Conservation (phyloP, 2,329 filamentous ascomycete species). For the Sarocladiaceae sp. region DNA sequence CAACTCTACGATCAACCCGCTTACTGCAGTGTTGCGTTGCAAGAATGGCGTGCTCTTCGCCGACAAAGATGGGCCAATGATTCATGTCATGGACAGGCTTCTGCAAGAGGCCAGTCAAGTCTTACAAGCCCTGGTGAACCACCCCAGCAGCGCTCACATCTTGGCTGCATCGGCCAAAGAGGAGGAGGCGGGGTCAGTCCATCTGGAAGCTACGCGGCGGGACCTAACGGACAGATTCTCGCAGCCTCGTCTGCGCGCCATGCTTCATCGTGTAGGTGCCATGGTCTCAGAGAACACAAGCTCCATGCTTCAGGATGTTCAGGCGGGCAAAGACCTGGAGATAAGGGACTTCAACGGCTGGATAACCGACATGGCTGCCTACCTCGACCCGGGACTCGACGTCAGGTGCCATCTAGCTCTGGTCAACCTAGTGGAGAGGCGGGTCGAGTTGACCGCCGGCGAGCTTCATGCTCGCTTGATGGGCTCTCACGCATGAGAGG, state of each 20-base stretch:
- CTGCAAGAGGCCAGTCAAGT: slow-evolving; percentile 69
- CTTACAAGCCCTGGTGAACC: slow-evolving; percentile 60
- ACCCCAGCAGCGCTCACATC: slow-evolving; percentile 41
- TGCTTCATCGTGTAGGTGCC: slow-evolving; percentile 41
- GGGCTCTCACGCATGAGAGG: neutral
- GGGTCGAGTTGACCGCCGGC: slow-evolving; percentile 23
- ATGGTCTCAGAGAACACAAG: slow-evolving; percentile 49
- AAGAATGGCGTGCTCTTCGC: slow-evolving; percentile 72
- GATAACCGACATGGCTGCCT: slow-evolving; percentile 40
- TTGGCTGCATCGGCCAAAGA: slow-evolving; percentile 17
- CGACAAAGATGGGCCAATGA: slow-evolving; percentile 36
- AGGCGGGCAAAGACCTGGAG: slow-evolving; percentile 45
- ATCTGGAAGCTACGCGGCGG: slow-evolving; percentile 6
- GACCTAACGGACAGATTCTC: slow-evolving; percentile 36
- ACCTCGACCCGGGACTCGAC: slow-evolving; percentile 27
- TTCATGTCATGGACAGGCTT: slow-evolving; percentile 57
- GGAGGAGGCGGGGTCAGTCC: neutral
- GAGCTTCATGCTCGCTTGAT: slow-evolving; percentile 21
- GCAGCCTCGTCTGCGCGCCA: slow-evolving; percentile 29
- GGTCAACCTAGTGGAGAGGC: slow-evolving; percentile 35
- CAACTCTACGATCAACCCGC: slow-evolving; percentile 75
- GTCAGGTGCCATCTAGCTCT: slow-evolving; percentile 34
- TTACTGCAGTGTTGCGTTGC: slow-evolving; percentile 72
- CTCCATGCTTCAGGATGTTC: slow-evolving; percentile 57
- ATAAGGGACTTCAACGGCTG: slow-evolving; percentile 55